Evolutionary conservation across 2,329 filamentous ascomycete genomes (phyloP), one percentile per base, ranked within the genome.

Genomic region (Annulohypoxylon truncatum): DNA sequence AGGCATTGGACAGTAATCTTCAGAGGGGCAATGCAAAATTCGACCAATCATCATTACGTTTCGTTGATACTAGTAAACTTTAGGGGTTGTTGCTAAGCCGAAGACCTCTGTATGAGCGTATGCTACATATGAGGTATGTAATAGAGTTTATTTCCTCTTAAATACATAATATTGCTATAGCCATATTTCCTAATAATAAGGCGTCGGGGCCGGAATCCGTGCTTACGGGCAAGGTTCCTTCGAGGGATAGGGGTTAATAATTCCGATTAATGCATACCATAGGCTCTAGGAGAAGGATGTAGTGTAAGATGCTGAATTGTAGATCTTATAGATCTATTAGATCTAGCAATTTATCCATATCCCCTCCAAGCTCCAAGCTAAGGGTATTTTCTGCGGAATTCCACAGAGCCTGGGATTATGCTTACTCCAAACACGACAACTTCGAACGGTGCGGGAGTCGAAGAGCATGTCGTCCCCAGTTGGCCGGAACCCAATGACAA

Each of bases 151-250:
- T 24, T 24, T 10, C 29, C 12, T 44, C 46, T n/a, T n/a, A 53
- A 38, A 12, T 29, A 40, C 26, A 61, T 53, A 47, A 47, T 46
- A 18, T 7, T 33, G 26, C 29, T 29, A n/a, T 38, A 38, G 4
- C 18, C n/a, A 35, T 24, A 18, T 22, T 10, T 29, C 13, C 18
- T 18, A 26, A 9, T 33, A 5, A n/a, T n/a, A n/a, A n/a, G n/a
- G 33, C 6, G 1, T 58, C 61, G 61, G 61, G 26, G 26, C 48
- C 61, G 61, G 61, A 64, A 64, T 44, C 61, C 61, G 61, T 31
- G 22, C 15, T 10, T 28, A 26, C 4, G 40, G 13, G 29, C 24
- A 13, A 35, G 28, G 5, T n/a, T 31, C 10, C 61, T 29, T 31
- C 48, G 31, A 20, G 15, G 13, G 12, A 40, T 31, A 58, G 46